These are phyloP conservation scores for Magnolia kwangsiensis DNA, from an alignment of 164 flowering plant species.

Conservation along the genomic window DNA sequence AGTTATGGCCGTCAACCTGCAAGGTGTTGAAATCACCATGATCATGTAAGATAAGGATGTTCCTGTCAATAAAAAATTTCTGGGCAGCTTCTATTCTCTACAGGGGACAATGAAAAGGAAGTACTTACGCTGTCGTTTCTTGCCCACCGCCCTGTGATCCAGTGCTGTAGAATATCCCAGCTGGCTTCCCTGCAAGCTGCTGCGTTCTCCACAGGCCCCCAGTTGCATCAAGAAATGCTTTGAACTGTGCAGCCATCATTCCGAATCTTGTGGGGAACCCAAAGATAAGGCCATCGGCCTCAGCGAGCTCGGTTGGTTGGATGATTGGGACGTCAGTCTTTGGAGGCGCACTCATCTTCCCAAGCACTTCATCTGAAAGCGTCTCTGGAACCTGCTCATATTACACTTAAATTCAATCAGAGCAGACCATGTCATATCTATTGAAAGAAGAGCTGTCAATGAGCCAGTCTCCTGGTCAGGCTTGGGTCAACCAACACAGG, in stretches of 20 bases:
- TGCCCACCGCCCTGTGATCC: slow-evolving; percentile 96
- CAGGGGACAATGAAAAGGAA: not conserved
- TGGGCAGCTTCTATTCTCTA: too few relatives aligned
- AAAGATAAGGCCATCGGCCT: slow-evolving; percentile 83
- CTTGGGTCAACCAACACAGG: not conserved
- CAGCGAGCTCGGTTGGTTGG: slow-evolving; percentile 66
- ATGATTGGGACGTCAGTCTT: slow-evolving; percentile 70
- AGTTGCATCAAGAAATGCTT: slow-evolving; percentile 83
- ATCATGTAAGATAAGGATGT: not conserved
- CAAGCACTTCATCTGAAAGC: slow-evolving; percentile 64
- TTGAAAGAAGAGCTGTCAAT: not conserved
- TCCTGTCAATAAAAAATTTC: too few relatives aligned
- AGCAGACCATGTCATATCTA: not conserved
- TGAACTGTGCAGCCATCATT: slow-evolving; percentile 94
- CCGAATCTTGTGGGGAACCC: slow-evolving; percentile 95
- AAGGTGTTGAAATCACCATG: not conserved
- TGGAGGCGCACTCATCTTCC: slow-evolving; percentile 87
- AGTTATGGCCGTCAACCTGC: slow-evolving; percentile 83
- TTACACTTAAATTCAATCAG: not conserved
- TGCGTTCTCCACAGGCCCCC: slow-evolving; percentile 85
- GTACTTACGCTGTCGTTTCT: slow-evolving; percentile 79
- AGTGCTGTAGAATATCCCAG: slow-evolving; percentile 81
- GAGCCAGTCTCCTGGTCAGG: not conserved
- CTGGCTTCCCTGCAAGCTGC: slow-evolving; percentile 85
- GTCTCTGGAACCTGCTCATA: slow-evolving; percentile 74